Evolutionary conservation across 176 grass and related monocot species (phyloP).

Genomic region (Poa pratensis): DNA sequence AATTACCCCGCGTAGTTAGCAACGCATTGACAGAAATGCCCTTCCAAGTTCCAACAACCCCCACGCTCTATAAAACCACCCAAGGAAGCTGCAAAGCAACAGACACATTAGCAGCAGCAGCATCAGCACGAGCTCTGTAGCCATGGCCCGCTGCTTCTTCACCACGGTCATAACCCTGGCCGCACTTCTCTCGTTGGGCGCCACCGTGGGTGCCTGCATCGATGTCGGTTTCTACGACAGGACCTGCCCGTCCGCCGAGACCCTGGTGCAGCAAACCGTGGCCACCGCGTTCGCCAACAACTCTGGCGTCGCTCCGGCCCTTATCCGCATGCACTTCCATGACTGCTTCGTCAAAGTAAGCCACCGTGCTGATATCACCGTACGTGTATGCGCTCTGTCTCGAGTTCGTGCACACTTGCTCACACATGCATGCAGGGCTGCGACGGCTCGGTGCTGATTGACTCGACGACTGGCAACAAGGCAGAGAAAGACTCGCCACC

Average conservation of each 20-base stretch:
- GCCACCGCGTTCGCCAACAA: constrained; percentile 42
- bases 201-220: constrained; percentile 26
- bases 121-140: not conserved
- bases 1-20: not conserved
- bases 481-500: constrained; percentile 54
- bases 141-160: not conserved
- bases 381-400: no score
- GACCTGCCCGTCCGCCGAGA: constrained; percentile 53
- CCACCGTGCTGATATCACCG: no score
- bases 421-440: constrained; percentile 48
- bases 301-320: constrained; percentile 60
- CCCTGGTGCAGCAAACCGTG: constrained; percentile 52
- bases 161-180: not conserved
- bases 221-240: constrained; percentile 65
- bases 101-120: no score
- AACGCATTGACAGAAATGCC: not conserved
- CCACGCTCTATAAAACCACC: constrained; percentile 14
- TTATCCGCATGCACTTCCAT: constrained; percentile 78
- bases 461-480: constrained; percentile 47
- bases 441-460: constrained; percentile 61
- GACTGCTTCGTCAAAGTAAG: constrained; percentile 84
- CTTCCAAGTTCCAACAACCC: not conserved
- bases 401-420: not conserved
- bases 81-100: not conserved
- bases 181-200: not conserved